These are phyloP conservation scores for Millerozyma acaciae DNA, from an alignment of 805 yeast species.

Conservation along the genomic window DNA sequence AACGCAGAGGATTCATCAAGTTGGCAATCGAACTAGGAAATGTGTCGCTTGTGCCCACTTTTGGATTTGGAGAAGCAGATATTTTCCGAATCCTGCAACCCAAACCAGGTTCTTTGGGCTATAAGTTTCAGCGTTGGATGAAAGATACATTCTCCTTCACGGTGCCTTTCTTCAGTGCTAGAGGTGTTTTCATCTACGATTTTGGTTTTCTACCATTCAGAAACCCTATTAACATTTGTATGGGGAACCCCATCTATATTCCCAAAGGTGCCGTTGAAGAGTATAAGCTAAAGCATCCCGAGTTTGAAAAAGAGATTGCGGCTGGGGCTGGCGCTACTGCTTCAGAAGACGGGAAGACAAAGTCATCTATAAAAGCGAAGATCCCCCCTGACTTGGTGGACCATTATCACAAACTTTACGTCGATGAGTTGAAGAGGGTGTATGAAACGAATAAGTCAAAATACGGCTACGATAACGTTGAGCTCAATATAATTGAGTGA, in stretches of 20 bases:
- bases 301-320: conserved; percentile 14
- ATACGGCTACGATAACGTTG: conserved; percentile 49
- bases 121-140: conserved; percentile 65
- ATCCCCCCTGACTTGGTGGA: conserved; percentile 47
- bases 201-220: conserved; percentile 88
- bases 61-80: conserved; percentile 86
- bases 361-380: conserved; percentile 20
- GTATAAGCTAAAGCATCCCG: conserved; percentile 28
- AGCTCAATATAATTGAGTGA: conserved; percentile 43
- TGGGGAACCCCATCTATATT: conserved; percentile 63
- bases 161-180: conserved; percentile 83
- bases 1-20: conserved; percentile 84
- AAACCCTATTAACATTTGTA: conserved; percentile 70
- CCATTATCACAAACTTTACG: conserved; percentile 68
- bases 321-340: conserved; percentile 6
- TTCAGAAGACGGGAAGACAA: conserved; percentile 5
- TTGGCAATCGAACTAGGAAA: conserved; percentile 80
- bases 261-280: conserved; percentile 39
- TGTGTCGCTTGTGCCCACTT: conserved; percentile 76
- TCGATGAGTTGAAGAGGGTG: conserved; percentile 56
- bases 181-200: conserved; percentile 90
- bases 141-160: conserved; percentile 78
- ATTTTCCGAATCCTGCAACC: conserved; percentile 44
- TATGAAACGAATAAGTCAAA: conserved; percentile 63
- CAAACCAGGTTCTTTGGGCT: conserved; percentile 40